A percentile compares a stretch with the other conserved stretches of the same genome.
Conservation (phyloP, 1,284 basidiomycete species). For the Rhodotorula sp. region DNA sequence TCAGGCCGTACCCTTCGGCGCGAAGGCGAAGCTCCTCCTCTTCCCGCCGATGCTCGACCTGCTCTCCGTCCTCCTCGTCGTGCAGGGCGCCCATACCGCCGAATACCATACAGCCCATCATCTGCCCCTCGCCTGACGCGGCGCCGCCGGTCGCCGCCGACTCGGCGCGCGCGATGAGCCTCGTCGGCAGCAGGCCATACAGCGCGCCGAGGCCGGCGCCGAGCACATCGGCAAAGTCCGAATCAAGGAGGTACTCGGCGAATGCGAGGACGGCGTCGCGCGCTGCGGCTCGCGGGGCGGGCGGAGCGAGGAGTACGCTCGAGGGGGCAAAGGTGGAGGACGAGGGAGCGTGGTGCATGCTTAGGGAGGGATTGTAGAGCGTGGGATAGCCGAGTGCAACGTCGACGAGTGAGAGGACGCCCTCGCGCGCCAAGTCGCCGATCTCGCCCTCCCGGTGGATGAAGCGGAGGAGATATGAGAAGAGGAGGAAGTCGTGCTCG, state of each 20-base stretch:
- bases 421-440: constrained; percentile 90
- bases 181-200: constrained; percentile 86
- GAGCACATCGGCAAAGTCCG: constrained; percentile 94
- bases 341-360: constrained; percentile 46
- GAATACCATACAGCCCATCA: constrained; percentile 61
- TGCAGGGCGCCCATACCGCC: constrained; percentile 59
- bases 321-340: constrained; percentile 43
- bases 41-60: constrained; percentile 61
- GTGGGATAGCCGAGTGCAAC: constrained; percentile 76
- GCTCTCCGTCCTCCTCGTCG: constrained; percentile 52
- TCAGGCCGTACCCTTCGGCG: constrained; percentile 70
- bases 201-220: constrained; percentile 91
- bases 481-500: constrained; percentile 92
- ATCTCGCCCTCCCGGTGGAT: constrained; percentile 91
- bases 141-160: neutral
- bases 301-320: neutral
- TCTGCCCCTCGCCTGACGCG: constrained; percentile 35
- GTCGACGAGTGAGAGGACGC: constrained; percentile 88
- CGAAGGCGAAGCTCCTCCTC: constrained; percentile 61
- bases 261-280: constrained; percentile 80
- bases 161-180: constrained; percentile 58
- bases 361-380: constrained; percentile 40
- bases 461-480: constrained; percentile 93
- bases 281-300: constrained; percentile 53
- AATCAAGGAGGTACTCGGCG: constrained; percentile 89